Evolutionary conservation across 2,329 filamentous ascomycete genomes (phyloP).

Genomic region (Calycina marina): DNA sequence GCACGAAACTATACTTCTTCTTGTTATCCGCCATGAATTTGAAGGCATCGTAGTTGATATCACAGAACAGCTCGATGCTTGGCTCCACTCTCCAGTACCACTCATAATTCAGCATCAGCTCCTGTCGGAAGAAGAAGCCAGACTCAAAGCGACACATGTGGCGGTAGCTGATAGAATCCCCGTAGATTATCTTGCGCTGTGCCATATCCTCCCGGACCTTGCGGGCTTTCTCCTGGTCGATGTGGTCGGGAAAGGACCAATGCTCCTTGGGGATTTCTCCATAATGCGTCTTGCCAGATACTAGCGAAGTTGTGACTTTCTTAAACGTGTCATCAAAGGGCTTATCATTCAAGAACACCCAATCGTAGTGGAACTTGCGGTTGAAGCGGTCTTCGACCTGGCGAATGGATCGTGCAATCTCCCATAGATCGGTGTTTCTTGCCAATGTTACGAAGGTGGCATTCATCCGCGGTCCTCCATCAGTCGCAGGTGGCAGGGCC

Average conservation of each 20-base stretch:
- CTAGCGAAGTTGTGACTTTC: slow-evolving; percentile 72
- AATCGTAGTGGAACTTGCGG: slow-evolving; percentile 90
- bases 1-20: slow-evolving; percentile 96
- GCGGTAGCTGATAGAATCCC: slow-evolving; percentile 89
- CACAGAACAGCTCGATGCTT: slow-evolving; percentile 90
- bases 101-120: slow-evolving; percentile 87
- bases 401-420: slow-evolving; percentile 89
- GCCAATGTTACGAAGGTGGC: slow-evolving; percentile 95
- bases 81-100: slow-evolving; percentile 99
- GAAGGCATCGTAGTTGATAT: slow-evolving; percentile 92
- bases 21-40: slow-evolving; percentile 88
- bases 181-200: slow-evolving; percentile 92
- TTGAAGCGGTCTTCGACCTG: slow-evolving; percentile 98
- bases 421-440: slow-evolving; percentile 88
- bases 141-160: slow-evolving; percentile 99
- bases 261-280: slow-evolving; percentile 81
- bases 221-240: slow-evolving; percentile 85
- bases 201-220: slow-evolving; percentile 91
- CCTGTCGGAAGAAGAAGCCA: slow-evolving; percentile 96
- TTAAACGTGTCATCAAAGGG: slow-evolving; percentile 91
- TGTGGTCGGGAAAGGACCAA: slow-evolving; percentile 94
- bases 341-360: slow-evolving; percentile 97
- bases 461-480: slow-evolving; percentile 68
- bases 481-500: slow-evolving; percentile 29
- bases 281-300: slow-evolving; percentile 88